Conservation (phyloP, 73 alveolate genomes). For the Paramecium pentaurelia region DNA sequence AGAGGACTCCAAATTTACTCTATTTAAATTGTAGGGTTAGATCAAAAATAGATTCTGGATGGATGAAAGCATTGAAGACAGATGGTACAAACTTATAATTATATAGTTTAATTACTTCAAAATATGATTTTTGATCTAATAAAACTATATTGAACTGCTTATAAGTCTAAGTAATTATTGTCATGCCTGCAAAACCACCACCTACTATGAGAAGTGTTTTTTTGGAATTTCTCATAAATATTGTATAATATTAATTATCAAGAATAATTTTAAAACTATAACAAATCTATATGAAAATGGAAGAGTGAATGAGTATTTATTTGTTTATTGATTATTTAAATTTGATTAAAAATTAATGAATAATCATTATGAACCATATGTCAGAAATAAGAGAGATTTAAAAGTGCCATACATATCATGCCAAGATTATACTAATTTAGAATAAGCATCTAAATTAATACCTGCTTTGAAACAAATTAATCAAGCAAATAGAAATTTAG, state of each 20-base stretch:
- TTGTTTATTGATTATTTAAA: background rate
- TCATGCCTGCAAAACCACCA: slow-evolving; percentile 50
- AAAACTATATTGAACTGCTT: background rate
- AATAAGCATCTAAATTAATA: background rate
- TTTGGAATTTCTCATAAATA: background rate
- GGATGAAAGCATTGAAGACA: background rate
- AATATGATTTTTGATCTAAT: background rate
- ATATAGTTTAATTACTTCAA: background rate
- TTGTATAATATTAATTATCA: background rate
- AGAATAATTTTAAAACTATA: background rate
- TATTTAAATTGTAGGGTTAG: background rate
- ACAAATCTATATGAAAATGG: background rate
- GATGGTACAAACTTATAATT: background rate
- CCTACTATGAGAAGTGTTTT: slow-evolving; percentile 1
- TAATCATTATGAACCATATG: slow-evolving; percentile 50
- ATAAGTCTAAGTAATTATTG: background rate
- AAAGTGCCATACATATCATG: slow-evolving; percentile 37
- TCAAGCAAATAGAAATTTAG: background rate
- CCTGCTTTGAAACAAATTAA: slow-evolving; percentile 46
- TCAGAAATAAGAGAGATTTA: slow-evolving; percentile 31
- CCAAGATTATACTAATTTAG: slow-evolving; percentile 8
- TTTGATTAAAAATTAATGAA: slow-evolving; percentile 19
- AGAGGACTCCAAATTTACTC: background rate
- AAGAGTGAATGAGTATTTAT: background rate
- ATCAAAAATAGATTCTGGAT: background rate